Evolutionary conservation across 345 rosid genomes (phyloP).

Genomic region (Citrus reticulata): DNA sequence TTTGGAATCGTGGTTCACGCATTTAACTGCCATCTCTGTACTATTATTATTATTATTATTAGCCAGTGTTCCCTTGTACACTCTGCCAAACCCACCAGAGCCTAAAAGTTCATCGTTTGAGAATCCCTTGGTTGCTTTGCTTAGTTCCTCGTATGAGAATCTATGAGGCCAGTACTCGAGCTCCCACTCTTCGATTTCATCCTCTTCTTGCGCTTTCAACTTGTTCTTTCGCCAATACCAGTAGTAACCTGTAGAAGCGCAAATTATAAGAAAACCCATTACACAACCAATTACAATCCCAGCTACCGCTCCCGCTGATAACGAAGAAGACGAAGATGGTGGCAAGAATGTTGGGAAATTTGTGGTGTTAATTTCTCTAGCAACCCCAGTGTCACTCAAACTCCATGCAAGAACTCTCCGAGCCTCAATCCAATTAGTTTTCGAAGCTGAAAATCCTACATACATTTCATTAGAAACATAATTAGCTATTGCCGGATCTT

Average conservation of each 20-base stretch:
- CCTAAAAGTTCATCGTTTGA: constrained; percentile 66
- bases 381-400: constrained; percentile 61
- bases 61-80: constrained; percentile 52
- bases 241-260: constrained; percentile 31
- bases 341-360: constrained; percentile 53
- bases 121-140: constrained; percentile 54
- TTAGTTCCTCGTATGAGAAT: constrained; percentile 73
- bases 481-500: constrained; percentile 58
- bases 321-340: constrained; percentile 36
- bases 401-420: constrained; percentile 84
- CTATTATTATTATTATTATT: not conserved
- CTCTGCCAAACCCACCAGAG: constrained; percentile 79
- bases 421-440: constrained; percentile 63
- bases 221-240: constrained; percentile 44
- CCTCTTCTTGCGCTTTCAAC: constrained; percentile 43
- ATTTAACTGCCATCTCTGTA: constrained; percentile 65
- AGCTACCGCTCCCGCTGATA: constrained; percentile 56
- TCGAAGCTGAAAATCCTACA: constrained; percentile 81
- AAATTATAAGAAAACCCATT: constrained; percentile 26
- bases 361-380: constrained; percentile 60
- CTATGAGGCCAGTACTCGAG: constrained; percentile 92
- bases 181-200: constrained; percentile 80
- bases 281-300: constrained; percentile 64
- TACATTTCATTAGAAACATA: constrained; percentile 73
- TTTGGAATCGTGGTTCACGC: constrained; percentile 83